phyloP scores from a whole-genome alignment of 1,284 basidiomycete genomes.

The Athelia sp. region DNA sequence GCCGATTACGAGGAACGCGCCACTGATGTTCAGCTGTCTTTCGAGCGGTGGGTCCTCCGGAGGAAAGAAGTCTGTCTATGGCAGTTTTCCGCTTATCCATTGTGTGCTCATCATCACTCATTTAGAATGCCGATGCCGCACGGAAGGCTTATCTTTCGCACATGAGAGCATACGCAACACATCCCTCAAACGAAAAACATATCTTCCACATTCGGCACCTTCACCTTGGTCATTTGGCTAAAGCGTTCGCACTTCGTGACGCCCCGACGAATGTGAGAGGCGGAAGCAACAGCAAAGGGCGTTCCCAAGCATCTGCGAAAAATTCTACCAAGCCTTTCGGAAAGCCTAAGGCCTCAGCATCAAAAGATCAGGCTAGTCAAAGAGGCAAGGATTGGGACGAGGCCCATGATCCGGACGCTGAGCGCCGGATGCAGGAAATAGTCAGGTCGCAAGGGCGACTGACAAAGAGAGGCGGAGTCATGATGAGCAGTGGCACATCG shows the following conservation, averaged over 20 bases:
- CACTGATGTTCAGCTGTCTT: constrained; percentile 92
- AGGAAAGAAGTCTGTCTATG: constrained; percentile 54
- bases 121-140: constrained; percentile 72
- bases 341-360: constrained; percentile 15
- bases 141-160: constrained; percentile 89
- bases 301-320: constrained; percentile 12
- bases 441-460: constrained; percentile 83
- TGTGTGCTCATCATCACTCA: constrained; percentile 3
- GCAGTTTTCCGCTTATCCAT: not conserved
- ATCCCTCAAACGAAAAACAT: constrained; percentile 91
- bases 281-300: constrained; percentile 18
- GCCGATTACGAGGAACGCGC: constrained; percentile 86
- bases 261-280: constrained; percentile 71
- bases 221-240: constrained; percentile 95
- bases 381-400: constrained; percentile 38
- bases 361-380: constrained; percentile 16
- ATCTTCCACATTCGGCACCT: constrained; percentile 94
- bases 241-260: constrained; percentile 93
- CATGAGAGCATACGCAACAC: constrained; percentile 96
- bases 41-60: constrained; percentile 90
- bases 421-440: constrained; percentile 83
- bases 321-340: not conserved
- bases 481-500: constrained; percentile 68
- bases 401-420: constrained; percentile 52
- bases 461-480: constrained; percentile 75